A percentile compares a stretch with the other conserved stretches of the same genome.
Evolutionary conservation across 73 alveolate species (phyloP).

Genomic region (Tetrahymena borealis): DNA sequence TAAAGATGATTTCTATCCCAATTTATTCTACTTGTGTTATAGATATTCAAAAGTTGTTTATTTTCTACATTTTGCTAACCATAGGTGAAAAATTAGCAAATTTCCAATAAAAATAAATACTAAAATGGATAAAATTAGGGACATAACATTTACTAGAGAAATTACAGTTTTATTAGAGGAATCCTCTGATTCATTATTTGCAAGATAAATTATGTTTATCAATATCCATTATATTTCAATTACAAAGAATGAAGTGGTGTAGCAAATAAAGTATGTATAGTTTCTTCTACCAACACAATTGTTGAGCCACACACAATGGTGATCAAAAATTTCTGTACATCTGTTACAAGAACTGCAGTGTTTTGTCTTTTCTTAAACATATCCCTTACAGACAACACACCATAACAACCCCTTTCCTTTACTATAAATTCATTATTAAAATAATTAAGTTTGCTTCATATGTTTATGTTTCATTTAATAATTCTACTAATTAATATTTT

Average conservation of each 20-base stretch:
- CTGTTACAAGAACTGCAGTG: constrained; percentile 36
- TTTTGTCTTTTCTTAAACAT: constrained; percentile 10
- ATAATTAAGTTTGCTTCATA: not conserved
- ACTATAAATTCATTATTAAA: not conserved
- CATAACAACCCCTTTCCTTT: constrained; percentile 16
- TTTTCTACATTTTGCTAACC: not conserved
- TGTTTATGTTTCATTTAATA: not conserved
- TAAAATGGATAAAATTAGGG: not conserved
- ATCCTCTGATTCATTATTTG: not conserved
- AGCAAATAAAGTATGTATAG: constrained; percentile 10
- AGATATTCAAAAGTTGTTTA: not conserved
- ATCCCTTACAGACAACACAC: constrained; percentile 27
- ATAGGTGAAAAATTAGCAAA: not conserved
- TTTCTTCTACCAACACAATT: constrained; percentile 37
- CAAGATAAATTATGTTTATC: not conserved
- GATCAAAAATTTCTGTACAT: constrained; percentile 40
- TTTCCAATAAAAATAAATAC: not conserved
- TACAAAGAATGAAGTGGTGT: not conserved
- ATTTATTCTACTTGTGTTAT: not conserved
- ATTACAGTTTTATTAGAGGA: not conserved
- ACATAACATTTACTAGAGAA: not conserved
- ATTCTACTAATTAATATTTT: constrained; percentile 1
- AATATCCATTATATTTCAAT: not conserved
- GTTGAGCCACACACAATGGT: constrained; percentile 47
- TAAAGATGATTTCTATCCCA: not conserved